phyloP scores from a whole-genome alignment of 2,329 filamentous ascomycete species.

The Alternaria gaisen region DNA sequence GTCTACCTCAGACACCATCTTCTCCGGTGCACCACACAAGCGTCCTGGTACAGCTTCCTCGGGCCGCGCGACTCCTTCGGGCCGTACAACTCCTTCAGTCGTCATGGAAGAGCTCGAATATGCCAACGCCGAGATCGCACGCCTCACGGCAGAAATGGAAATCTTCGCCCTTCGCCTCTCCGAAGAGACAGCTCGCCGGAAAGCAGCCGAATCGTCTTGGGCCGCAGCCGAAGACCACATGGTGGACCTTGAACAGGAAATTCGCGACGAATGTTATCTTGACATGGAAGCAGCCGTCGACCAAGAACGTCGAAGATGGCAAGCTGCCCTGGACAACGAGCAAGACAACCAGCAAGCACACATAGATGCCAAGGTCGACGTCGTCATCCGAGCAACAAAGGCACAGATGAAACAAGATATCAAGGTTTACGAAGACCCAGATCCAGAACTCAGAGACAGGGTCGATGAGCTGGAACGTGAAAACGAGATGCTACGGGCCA shows the following conservation, averaged over 20 bases:
- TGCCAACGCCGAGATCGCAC: conserved; percentile 80
- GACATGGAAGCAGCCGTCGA: conserved; percentile 85
- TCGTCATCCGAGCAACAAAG: conserved; percentile 66
- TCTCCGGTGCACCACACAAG: conserved; percentile 40
- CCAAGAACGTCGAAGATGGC: conserved; percentile 82
- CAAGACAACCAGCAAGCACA: conserved; percentile 81
- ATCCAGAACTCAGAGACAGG: conserved; percentile 48
- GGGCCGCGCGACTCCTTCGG: conserved; percentile 48
- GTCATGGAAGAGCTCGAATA: conserved; percentile 76
- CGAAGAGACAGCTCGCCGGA: conserved; percentile 73
- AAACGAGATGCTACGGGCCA: conserved; percentile 51
- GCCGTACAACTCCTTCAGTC: conserved; percentile 58
- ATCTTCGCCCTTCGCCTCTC: conserved; percentile 74
- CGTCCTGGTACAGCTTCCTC: conserved; percentile 42
- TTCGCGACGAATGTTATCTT: conserved; percentile 86
- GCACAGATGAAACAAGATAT: conserved; percentile 51
- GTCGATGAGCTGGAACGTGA: conserved; percentile 56
- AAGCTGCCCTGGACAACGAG: conserved; percentile 79
- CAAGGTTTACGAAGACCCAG: conserved; percentile 54
- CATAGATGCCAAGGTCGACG: conserved; percentile 86
- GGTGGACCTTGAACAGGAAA: conserved; percentile 80
- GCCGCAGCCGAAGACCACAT: conserved; percentile 69
- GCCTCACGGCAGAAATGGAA: conserved; percentile 81
- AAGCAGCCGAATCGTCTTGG: conserved; percentile 77
- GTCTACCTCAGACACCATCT: conserved; percentile 78